phyloP scores from a whole-genome alignment of 2,329 filamentous ascomycete genomes.

The Balansia obtecta region DNA sequence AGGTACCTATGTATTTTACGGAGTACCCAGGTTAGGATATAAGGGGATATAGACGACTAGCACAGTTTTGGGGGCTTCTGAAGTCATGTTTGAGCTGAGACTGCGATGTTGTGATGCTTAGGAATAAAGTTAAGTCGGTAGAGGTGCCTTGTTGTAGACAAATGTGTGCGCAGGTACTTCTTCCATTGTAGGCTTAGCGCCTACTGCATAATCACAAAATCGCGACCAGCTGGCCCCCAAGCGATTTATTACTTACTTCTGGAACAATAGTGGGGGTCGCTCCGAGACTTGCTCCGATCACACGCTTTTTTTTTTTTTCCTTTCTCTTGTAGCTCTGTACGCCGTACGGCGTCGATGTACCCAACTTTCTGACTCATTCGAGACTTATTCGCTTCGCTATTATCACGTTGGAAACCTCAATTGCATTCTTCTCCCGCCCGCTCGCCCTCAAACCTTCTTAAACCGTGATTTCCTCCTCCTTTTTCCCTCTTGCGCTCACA shows the following conservation, averaged over 20 bases:
- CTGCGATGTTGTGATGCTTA: too few relatives aligned
- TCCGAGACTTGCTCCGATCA: constrained; percentile 19
- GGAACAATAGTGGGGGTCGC: constrained; percentile 12
- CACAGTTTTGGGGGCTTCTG: too few relatives aligned
- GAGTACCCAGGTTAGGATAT: too few relatives aligned
- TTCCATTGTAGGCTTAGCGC: too few relatives aligned
- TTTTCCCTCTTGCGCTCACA: neutral
- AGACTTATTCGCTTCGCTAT: neutral
- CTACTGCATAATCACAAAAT: too few relatives aligned
- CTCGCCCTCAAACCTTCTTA: neutral
- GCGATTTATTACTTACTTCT: neutral
- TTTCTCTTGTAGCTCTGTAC: neutral
- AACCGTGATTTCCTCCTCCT: neutral
- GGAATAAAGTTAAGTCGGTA: too few relatives aligned
- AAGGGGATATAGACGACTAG: too few relatives aligned
- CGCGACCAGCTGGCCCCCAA: too few relatives aligned
- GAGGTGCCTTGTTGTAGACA: too few relatives aligned
- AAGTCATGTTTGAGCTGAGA: too few relatives aligned
- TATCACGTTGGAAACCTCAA: neutral
- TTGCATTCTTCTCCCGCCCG: neutral
- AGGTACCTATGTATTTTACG: too few relatives aligned
- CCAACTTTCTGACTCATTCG: constrained; percentile 3
- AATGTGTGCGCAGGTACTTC: too few relatives aligned
- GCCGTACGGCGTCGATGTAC: neutral
- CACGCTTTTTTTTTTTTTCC: neutral